Evolutionary conservation across 73 alveolate genomes (phyloP).

Genomic region (Blepharisma japonicum): DNA sequence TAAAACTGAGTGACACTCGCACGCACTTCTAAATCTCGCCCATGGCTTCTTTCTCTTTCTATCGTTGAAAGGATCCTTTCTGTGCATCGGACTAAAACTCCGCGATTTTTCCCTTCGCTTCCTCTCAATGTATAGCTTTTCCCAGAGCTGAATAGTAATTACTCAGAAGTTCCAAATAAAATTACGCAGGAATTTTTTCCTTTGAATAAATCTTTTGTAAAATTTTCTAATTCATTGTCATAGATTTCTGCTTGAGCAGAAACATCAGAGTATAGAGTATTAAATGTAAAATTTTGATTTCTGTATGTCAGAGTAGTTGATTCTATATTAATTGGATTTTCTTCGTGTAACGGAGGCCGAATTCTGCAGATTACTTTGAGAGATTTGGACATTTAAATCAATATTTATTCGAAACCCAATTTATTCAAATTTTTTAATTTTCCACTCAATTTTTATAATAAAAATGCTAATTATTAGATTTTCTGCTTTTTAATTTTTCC

Average conservation of each 20-base stretch:
- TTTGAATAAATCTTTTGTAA: neutral
- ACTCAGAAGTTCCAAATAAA: constrained; percentile 54
- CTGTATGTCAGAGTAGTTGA: neutral
- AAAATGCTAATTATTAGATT: neutral
- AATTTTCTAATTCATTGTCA: neutral
- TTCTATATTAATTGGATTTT: neutral
- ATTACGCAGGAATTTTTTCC: constrained; percentile 33
- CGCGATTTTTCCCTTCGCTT: constrained; percentile 50
- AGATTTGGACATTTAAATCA: neutral
- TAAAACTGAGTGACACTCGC: constrained; percentile 4
- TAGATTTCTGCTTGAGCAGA: constrained; percentile 1
- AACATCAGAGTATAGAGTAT: neutral
- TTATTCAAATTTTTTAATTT: too few relatives aligned
- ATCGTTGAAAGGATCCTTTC: constrained; percentile 39
- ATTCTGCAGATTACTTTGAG: constrained; percentile 23
- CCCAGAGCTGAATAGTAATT: constrained; percentile 33
- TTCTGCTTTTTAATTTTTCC: constrained; percentile 12
- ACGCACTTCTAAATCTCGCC: neutral
- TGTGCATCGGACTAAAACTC: constrained; percentile 43
- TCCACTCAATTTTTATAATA: neutral
- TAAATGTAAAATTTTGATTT: neutral
- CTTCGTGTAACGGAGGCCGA: neutral
- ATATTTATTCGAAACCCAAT: too few relatives aligned
- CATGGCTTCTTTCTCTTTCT: neutral
- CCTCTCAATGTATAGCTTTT: constrained; percentile 57